These are phyloP conservation scores for Selaginella moellendorffii DNA, from an alignment of 75 land plant species.

Conservation along the genomic window DNA sequence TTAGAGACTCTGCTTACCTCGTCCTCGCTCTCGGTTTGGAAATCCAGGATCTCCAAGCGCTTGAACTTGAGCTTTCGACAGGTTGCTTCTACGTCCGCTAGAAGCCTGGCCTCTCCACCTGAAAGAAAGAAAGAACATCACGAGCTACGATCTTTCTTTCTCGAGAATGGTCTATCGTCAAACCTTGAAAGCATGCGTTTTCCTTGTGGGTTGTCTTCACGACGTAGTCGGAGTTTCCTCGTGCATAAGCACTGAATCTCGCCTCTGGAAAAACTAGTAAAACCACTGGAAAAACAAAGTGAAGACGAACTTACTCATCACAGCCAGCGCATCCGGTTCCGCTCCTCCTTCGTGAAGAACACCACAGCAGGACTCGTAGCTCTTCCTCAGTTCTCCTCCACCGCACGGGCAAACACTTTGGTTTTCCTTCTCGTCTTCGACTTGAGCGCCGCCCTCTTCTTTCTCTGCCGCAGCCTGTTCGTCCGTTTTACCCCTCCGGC, in stretches of 20 bases:
- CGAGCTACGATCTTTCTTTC: too few relatives aligned
- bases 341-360: constrained; percentile 17
- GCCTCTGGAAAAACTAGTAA: constrained; percentile 14
- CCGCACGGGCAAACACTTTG: constrained; percentile 26
- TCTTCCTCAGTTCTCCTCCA: constrained; percentile 16
- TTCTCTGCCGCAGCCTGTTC: too few relatives aligned
- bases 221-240: constrained; percentile 19
- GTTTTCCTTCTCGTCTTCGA: constrained; percentile 5
- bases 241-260: constrained; percentile 30
- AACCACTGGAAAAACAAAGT: not conserved
- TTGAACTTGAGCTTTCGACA: constrained; percentile 16
- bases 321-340: constrained; percentile 23
- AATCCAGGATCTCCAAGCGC: constrained; percentile 18
- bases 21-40: constrained; percentile 9
- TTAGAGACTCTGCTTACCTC: constrained; percentile 10
- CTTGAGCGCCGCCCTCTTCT: constrained; percentile 1
- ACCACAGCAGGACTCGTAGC: constrained; percentile 18
- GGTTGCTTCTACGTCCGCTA: constrained; percentile 22
- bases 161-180: too few relatives aligned
- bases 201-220: constrained; percentile 31
- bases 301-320: constrained; percentile 29
- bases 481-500: too few relatives aligned
- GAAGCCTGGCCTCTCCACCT: constrained; percentile 10
- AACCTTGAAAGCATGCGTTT: too few relatives aligned
- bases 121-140: not conserved